Evolutionary conservation across 441 rosid species (phyloP).

Genomic region (Caryocar brasiliense): DNA sequence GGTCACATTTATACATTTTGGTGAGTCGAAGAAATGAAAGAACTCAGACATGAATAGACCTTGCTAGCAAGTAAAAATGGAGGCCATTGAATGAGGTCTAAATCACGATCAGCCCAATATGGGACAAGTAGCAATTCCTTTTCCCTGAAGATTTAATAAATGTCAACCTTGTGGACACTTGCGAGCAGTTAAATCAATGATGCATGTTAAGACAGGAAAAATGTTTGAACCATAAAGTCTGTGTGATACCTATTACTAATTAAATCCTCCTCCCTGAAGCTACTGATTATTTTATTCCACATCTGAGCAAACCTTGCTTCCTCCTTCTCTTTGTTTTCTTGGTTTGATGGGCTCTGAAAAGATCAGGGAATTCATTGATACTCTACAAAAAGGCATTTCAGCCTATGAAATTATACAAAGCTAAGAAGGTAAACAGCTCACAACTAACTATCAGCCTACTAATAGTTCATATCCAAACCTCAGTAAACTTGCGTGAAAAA

Average conservation of each 20-base stretch:
- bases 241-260: constrained; percentile 61
- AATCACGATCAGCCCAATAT: constrained; percentile 57
- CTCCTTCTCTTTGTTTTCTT: constrained; percentile 46
- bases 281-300: constrained; percentile 64
- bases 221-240: neutral
- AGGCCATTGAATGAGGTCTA: constrained; percentile 57
- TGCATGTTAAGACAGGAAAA: neutral
- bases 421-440: no score
- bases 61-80: constrained; percentile 70
- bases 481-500: constrained; percentile 30
- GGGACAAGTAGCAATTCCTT: constrained; percentile 62
- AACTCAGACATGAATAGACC: constrained; percentile 24
- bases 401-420: no score
- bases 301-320: constrained; percentile 66
- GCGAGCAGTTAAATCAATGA: no score
- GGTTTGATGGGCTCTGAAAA: constrained; percentile 31
- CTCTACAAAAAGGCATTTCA: no score
- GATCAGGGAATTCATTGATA: constrained; percentile 1
- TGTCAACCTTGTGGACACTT: constrained; percentile 1
- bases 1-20: neutral
- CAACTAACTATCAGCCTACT: no score
- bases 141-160: constrained; percentile 35
- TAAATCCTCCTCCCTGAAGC: constrained; percentile 69
- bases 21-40: neutral
- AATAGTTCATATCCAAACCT: no score